Base-by-base conservation (phyloP, 73 alveolate species). In the Breviolum minutum region DNA sequence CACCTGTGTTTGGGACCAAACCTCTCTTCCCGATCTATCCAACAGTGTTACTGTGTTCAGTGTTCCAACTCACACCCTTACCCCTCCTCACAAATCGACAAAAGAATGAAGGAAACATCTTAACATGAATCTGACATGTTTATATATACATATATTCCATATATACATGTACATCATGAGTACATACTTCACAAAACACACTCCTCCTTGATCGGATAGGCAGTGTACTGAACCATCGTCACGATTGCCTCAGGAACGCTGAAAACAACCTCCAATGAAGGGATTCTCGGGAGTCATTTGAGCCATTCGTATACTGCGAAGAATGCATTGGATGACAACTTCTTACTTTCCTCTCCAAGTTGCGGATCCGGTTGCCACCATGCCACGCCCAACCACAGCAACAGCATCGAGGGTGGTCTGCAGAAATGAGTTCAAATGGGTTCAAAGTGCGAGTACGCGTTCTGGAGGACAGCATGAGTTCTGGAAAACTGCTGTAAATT, bases 301-400 rank as follows among this genome's bases (percentile, higher is more conserved):
- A n/a, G 77, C 77, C 77, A 69, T 20, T n/a, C 19, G 77, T 69
- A n/a, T 11, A n/a, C n/a, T n/a, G 24, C 29, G 19, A 69, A 20
- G 26, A 69, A 69, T 9, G 24, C 26, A 66, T 66, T 66, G 2
- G 16, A 66, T 66, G 26, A n/a, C n/a, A 69, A 69, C 9, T 69
- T 20, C 77, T 29, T 19, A 29, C 19, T 17, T 13, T 40, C 29
- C 79, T 10, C 48, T 27, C 54, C 96, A 30, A 32, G 96, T n/a
- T n/a, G 81, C 96, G 12, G 96, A 89, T 68, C 96, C 96, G 5
- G 96, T 89, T 20, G 96, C 87, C 85, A 89, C 48, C 73, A 89
- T 26, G 96, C 96, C 96, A 68, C 96, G 96, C 9, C 96, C 96
- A 29, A 89, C 96, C 40, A 89, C 96, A 7, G 96, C 96, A 9